Evolutionary conservation across 805 yeast genomes (phyloP).

Genomic region (Candida railenensis): DNA sequence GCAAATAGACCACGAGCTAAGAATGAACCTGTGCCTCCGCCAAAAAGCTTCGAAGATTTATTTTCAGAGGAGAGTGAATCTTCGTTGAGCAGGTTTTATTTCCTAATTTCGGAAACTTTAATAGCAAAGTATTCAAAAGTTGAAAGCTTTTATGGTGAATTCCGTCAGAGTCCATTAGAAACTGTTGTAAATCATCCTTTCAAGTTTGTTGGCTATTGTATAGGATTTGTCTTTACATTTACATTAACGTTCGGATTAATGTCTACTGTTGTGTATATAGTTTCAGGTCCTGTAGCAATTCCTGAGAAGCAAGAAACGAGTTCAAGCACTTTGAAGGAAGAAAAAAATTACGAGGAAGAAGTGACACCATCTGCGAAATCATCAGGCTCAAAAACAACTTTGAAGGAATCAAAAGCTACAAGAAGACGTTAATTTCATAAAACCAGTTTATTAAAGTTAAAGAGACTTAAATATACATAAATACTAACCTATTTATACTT

Average conservation of each 20-base stretch:
- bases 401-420: neutral
- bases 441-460: neutral
- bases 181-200: conserved; percentile 47
- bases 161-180: conserved; percentile 43
- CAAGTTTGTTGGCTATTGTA: conserved; percentile 49
- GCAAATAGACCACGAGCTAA: conserved; percentile 40
- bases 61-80: conserved; percentile 15
- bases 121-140: conserved; percentile 14
- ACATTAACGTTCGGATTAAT: conserved; percentile 43
- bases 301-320: neutral
- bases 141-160: conserved; percentile 33
- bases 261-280: conserved; percentile 33
- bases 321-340: neutral
- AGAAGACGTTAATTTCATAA: neutral
- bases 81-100: conserved; percentile 16
- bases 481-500: neutral
- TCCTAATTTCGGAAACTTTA: conserved; percentile 10
- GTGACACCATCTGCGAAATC: neutral
- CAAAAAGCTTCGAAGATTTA: conserved; percentile 37
- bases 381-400: neutral
- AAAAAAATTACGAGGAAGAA: neutral
- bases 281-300: conserved; percentile 13
- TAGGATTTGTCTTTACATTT: conserved; percentile 37
- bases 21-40: conserved; percentile 45
- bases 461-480: no score